These are phyloP conservation scores for Penicillium sp. DNA, from an alignment of 2,329 filamentous ascomycete species.

Conservation along the genomic window DNA sequence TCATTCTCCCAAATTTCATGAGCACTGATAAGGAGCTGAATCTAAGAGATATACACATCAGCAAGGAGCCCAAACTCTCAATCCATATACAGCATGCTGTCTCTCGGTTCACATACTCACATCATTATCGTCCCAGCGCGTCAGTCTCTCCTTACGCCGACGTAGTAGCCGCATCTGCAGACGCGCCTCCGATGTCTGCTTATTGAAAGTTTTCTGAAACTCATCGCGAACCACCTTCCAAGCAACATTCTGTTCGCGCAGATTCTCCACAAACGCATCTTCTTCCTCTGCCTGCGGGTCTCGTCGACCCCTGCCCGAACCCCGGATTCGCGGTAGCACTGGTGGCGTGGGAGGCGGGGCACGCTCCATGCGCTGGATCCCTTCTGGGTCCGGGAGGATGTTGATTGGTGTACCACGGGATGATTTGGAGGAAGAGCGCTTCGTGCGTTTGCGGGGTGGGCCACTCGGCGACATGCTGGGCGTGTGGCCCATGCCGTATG, in stretches of 20 bases:
- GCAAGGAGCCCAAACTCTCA: background rate
- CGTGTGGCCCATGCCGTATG: constrained; percentile 21
- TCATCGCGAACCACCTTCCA: constrained; percentile 38
- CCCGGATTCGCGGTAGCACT: constrained; percentile 10
- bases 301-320: constrained; percentile 31
- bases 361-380: constrained; percentile 36
- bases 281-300: constrained; percentile 39
- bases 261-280: constrained; percentile 35
- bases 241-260: constrained; percentile 34
- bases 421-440: constrained; percentile 21
- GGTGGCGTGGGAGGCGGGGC: background rate
- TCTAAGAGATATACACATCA: constrained; percentile 17
- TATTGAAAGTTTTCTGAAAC: constrained; percentile 35
- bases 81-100: background rate
- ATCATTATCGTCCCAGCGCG: constrained; percentile 41
- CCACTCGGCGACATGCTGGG: constrained; percentile 21
- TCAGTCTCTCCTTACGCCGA: constrained; percentile 32
- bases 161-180: constrained; percentile 42
- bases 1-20: constrained; percentile 36
- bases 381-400: constrained; percentile 40
- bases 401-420: constrained; percentile 29
- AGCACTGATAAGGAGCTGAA: constrained; percentile 34
- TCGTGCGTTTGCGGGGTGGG: constrained; percentile 22
- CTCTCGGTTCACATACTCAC: constrained; percentile 38
- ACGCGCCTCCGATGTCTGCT: constrained; percentile 37